Percentiles rank a stretch among this genome's conserved stretches.
phyloP scores from a whole-genome alignment of 2,329 filamentous ascomycete genomes.

The Phialophora tarda region DNA sequence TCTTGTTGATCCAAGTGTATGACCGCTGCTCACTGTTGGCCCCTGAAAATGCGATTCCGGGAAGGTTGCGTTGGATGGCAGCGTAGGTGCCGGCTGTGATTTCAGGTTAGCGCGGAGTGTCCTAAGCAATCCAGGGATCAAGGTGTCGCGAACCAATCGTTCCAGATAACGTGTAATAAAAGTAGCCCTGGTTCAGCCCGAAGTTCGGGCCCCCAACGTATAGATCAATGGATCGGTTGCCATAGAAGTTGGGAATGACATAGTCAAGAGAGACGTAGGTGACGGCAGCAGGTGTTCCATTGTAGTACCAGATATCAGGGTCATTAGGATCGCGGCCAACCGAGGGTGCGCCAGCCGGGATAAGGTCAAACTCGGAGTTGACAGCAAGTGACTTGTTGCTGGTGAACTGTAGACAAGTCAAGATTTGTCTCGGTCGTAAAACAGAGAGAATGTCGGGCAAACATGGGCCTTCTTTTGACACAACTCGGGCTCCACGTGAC shows the following conservation, averaged over 20 bases:
- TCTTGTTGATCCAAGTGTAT: slow-evolving; percentile 53
- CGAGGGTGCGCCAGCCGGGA: slow-evolving; percentile 55
- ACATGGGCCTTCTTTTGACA: background rate
- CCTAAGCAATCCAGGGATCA: background rate
- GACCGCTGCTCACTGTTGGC: slow-evolving; percentile 50
- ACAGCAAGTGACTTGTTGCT: slow-evolving; percentile 50
- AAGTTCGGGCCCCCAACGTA: slow-evolving; percentile 63
- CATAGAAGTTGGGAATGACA: slow-evolving; percentile 57
- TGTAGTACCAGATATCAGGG: slow-evolving; percentile 65
- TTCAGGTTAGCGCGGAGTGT: background rate
- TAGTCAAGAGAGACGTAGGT: slow-evolving; percentile 64
- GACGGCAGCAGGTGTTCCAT: slow-evolving; percentile 63
- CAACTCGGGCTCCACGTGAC: background rate
- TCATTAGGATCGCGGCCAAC: slow-evolving; percentile 60
- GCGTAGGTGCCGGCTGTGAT: slow-evolving; percentile 57
- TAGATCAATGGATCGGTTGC: slow-evolving; percentile 59
- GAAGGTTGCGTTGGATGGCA: slow-evolving; percentile 56
- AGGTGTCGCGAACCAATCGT: slow-evolving; percentile 42
- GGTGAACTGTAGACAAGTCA: slow-evolving; percentile 46
- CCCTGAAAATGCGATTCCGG: slow-evolving; percentile 58
- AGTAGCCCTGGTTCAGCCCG: slow-evolving; percentile 60
- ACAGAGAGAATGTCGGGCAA: background rate
- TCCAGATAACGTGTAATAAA: slow-evolving; percentile 60
- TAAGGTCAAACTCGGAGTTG: slow-evolving; percentile 53
- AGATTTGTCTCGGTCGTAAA: background rate